phyloP scores from a whole-genome alignment of 306 rosid species.

The Fragaria vesca region DNA sequence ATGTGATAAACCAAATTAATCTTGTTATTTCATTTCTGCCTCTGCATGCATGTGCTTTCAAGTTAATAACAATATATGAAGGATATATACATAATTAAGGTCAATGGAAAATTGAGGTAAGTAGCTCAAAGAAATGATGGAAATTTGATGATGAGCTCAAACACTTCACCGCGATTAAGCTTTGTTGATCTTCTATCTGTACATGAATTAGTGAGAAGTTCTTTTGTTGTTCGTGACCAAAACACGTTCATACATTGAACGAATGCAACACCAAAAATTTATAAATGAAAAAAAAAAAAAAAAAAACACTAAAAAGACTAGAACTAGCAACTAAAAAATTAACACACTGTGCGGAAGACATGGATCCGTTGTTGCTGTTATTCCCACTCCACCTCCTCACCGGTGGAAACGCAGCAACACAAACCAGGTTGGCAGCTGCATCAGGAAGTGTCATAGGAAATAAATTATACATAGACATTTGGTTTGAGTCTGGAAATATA shows the following conservation, averaged over 20 bases:
- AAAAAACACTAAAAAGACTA: neutral
- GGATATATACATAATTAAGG: neutral
- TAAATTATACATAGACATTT: neutral
- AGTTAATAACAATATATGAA: neutral
- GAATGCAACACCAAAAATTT: neutral
- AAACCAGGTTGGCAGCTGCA: conserved; percentile 3
- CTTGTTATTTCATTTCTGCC: neutral
- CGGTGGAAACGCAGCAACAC: neutral
- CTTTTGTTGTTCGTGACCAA: no score
- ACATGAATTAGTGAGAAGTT: neutral
- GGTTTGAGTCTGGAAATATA: neutral
- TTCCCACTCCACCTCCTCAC: neutral
- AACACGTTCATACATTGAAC: neutral
- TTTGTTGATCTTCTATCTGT: no score
- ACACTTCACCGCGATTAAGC: neutral
- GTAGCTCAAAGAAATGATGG: neutral
- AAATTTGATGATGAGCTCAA: neutral
- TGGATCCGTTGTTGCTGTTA: neutral
- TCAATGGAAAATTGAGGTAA: neutral
- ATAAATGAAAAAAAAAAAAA: neutral
- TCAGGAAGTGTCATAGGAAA: neutral
- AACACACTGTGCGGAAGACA: neutral
- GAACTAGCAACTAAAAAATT: neutral
- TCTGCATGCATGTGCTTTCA: neutral
- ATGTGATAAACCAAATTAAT: neutral